Evolutionary conservation across 139 green algal species (phyloP), one percentile per base, ranked within the genome.

Genomic region (Chlorella ohadii): DNA sequence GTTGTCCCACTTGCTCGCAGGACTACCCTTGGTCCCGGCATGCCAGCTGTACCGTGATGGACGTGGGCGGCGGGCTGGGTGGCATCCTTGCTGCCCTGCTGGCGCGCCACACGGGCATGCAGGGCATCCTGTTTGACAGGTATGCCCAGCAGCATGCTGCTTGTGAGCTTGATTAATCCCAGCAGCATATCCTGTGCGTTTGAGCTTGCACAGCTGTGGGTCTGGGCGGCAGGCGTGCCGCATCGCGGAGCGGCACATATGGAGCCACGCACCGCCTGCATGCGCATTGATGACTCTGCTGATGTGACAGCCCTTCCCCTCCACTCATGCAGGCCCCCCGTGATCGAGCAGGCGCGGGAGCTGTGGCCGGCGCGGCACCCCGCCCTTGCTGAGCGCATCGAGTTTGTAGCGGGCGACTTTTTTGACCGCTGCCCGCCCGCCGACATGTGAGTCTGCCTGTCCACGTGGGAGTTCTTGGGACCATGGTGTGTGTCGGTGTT

Each of bases 21-120:
- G 70, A 59, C 70, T 77, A 77, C 27, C 70, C 70, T 12, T 77
- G 70, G 70, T 27, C 19, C 25, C 39, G 25, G 19, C 70, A 77
- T n/a, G 70, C 39, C 39, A 59, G 38, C 70, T 23, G 33, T 11
- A 59, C 39, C 2, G 25, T 77, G 70, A 59, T 47, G 39, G 70
- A 77, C 28, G 41, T 77, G 7, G 70, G 70, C 39, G 70, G 70
- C 41, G 70, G 70, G 12, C 27, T 59, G 23, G 70, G 70, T 12
- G 70, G 70, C 41, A 59, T 77, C 39, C 41, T 77, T 11, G 70
- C 70, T 0, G 39, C 41, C 11, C 70, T 77, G 39, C 70, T 77
- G 70, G 27, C 9, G 13, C 5, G 27, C 11, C 70, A 77, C 19
- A 39, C 70, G 33, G 28, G 70, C 38, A 76, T 76, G 38, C 38